These are phyloP conservation scores for Ophiostoma sp. DNA, from an alignment of 2,329 filamentous ascomycete genomes.

Conservation along the genomic window DNA sequence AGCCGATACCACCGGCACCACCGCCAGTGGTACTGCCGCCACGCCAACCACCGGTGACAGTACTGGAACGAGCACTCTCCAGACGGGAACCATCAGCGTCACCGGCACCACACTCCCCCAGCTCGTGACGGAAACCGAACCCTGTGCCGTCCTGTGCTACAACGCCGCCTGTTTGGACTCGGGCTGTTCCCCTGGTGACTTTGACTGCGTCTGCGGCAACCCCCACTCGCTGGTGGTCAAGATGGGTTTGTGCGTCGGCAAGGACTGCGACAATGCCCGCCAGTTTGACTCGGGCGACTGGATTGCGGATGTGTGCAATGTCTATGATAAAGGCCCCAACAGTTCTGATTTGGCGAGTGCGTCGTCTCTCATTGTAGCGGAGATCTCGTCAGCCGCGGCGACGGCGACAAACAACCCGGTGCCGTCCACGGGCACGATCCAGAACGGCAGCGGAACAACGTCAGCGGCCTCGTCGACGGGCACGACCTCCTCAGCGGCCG, in stretches of 20 bases:
- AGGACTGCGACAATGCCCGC: constrained; percentile 26
- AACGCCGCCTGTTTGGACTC: constrained; percentile 29
- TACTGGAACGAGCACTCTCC: neutral
- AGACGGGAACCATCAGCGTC: constrained; percentile 17
- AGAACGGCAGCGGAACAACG: neutral
- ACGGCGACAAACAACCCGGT: constrained; percentile 31
- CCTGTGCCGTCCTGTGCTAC: constrained; percentile 31
- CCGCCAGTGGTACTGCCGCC: neutral
- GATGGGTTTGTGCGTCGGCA: constrained; percentile 31
- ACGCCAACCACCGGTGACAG: neutral
- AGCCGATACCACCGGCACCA: neutral
- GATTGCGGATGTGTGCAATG: constrained; percentile 29
- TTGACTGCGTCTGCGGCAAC: constrained; percentile 31
- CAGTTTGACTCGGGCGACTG: constrained; percentile 29
- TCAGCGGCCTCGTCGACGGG: neutral
- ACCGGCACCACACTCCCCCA: constrained; percentile 29
- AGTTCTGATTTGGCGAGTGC: constrained; percentile 25
- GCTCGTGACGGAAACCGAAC: constrained; percentile 26
- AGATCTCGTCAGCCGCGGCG: constrained; percentile 26
- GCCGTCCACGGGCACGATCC: constrained; percentile 14
- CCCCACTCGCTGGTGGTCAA: constrained; percentile 32
- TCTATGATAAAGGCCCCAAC: constrained; percentile 15
- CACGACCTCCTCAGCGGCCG: neutral
- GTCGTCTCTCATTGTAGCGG: constrained; percentile 22
- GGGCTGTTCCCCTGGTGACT: constrained; percentile 27